Evolutionary conservation across 192 early-diverging fungal genomes (phyloP).

Genomic region (Piromyces finnis): DNA sequence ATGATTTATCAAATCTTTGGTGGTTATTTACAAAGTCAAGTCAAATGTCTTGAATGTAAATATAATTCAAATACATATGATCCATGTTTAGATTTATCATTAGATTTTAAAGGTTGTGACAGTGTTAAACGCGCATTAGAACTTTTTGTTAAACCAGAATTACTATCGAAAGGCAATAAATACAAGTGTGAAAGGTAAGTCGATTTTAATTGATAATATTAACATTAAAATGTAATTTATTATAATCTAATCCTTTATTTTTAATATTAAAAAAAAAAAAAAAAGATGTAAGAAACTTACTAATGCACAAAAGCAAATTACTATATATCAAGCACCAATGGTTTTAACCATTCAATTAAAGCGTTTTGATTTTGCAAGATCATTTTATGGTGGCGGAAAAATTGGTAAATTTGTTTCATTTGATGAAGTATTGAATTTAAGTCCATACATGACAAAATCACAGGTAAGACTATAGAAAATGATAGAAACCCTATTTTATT

Average conservation of each 20-base stretch:
- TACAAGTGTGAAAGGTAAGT: constrained; percentile 61
- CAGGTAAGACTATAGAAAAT: background rate
- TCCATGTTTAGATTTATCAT: constrained; percentile 51
- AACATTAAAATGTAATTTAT: no score
- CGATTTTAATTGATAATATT: no score
- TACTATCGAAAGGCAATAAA: constrained; percentile 41
- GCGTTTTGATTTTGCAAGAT: constrained; percentile 45
- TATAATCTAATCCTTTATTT: no score
- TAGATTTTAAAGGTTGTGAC: constrained; percentile 51
- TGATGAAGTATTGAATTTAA: constrained; percentile 38
- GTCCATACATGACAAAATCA: constrained; percentile 25
- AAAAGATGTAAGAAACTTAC: constrained; percentile 52
- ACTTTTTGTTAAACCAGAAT: constrained; percentile 52
- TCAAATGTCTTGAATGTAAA: constrained; percentile 54
- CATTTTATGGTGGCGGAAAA: constrained; percentile 38
- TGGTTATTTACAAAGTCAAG: constrained; percentile 58
- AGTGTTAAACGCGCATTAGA: constrained; percentile 46
- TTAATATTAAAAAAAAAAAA: background rate
- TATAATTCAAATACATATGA: constrained; percentile 60
- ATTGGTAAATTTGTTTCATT: constrained; percentile 44
- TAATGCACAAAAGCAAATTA: constrained; percentile 64
- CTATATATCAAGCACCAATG: constrained; percentile 49
- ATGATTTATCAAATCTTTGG: constrained; percentile 67
- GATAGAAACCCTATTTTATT: background rate
- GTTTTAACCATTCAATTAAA: constrained; percentile 68